These are phyloP conservation scores for Aureobasidium leucospermi DNA, from an alignment of 2,329 filamentous ascomycete genomes.

Conservation along the genomic window DNA sequence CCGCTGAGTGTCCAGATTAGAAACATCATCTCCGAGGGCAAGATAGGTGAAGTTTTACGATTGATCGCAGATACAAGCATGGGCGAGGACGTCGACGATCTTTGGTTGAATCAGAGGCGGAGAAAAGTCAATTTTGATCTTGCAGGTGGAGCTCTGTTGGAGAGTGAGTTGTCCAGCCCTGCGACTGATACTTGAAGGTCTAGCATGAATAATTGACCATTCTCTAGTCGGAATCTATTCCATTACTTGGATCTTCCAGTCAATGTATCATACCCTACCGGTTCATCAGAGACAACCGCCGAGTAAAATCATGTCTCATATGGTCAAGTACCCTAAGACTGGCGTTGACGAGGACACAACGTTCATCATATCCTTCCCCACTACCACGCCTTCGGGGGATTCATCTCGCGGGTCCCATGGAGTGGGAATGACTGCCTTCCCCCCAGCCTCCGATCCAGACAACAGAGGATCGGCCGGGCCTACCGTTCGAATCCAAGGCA, in stretches of 20 bases:
- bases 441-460: background rate
- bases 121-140: slow-evolving; percentile 31
- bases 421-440: background rate
- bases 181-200: too few relatives aligned
- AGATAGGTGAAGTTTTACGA: slow-evolving; percentile 33
- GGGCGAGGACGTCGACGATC: slow-evolving; percentile 28
- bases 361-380: background rate
- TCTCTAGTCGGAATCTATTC: background rate
- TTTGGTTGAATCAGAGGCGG: slow-evolving; percentile 18
- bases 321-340: background rate
- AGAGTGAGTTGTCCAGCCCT: slow-evolving; percentile 41
- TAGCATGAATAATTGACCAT: too few relatives aligned
- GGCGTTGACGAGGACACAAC: background rate
- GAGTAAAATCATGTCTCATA: slow-evolving; percentile 18
- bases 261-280: background rate
- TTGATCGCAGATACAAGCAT: slow-evolving; percentile 36
- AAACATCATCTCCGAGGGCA: slow-evolving; percentile 34
- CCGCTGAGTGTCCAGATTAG: slow-evolving; percentile 32
- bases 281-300: slow-evolving; percentile 23
- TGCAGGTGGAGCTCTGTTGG: slow-evolving; percentile 37
- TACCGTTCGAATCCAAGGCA: slow-evolving; percentile 38
- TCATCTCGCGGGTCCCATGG: background rate
- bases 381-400: background rate
- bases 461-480: background rate
- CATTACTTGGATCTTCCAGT: background rate